Percentiles rank a stretch among this genome's conserved stretches.
Conservation (phyloP, 2,329 filamentous ascomycete species). For the Claviceps africana region DNA sequence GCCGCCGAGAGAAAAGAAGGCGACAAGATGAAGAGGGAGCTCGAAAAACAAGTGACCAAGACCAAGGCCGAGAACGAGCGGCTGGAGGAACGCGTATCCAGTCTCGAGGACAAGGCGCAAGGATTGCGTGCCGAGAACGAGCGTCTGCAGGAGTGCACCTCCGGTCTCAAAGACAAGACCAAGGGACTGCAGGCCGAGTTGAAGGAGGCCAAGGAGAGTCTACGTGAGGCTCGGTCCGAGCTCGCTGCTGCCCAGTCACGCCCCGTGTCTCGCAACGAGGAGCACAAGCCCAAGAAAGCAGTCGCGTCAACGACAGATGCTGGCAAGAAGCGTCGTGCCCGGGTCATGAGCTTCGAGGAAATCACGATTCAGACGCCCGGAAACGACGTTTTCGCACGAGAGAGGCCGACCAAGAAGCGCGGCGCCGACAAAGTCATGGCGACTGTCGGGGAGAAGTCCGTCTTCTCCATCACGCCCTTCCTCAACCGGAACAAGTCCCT, state of each 20-base stretch:
- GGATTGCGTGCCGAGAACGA: conserved; percentile 55
- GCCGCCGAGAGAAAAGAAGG: conserved; percentile 29
- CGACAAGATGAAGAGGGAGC: conserved; percentile 30
- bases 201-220: conserved; percentile 40
- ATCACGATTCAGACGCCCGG: conserved; percentile 33
- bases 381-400: conserved; percentile 25
- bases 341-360: conserved; percentile 32
- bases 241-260: conserved; percentile 1
- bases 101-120: conserved; percentile 55
- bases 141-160: conserved; percentile 56
- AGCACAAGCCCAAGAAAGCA: conserved; percentile 12
- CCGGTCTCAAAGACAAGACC: conserved; percentile 55
- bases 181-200: conserved; percentile 58
- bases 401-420: conserved; percentile 39
- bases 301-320: conserved; percentile 16
- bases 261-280: conserved; percentile 7
- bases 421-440: conserved; percentile 31
- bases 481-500: conserved; percentile 59
- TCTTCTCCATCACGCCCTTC: conserved; percentile 89
- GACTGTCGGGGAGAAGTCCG: conserved; percentile 66
- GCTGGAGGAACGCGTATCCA: conserved; percentile 57
- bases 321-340: conserved; percentile 30
- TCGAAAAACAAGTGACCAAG: conserved; percentile 43
- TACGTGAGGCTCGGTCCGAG: conserved; percentile 20
- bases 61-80: conserved; percentile 48